phyloP scores from a whole-genome alignment of 2,329 filamentous ascomycete genomes.

The Parafenestella ontariensis region DNA sequence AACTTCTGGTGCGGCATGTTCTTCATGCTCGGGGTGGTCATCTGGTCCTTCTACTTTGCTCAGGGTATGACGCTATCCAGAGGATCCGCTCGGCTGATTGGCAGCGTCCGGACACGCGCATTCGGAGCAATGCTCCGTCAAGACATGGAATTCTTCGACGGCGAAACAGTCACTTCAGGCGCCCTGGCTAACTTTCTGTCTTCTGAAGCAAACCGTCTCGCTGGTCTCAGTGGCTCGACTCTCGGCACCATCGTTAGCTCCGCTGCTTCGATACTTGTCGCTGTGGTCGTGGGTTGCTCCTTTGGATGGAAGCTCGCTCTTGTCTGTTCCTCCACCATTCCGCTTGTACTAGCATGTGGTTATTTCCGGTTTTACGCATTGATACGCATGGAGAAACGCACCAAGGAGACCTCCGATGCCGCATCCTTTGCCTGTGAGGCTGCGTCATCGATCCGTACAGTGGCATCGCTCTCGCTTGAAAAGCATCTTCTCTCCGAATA shows the following conservation, averaged over 20 bases:
- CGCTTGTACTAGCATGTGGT: slow-evolving; percentile 78
- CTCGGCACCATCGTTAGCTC: slow-evolving; percentile 87
- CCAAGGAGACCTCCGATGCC: slow-evolving; percentile 77
- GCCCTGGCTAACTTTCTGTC: slow-evolving; percentile 74
- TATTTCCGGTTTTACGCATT: slow-evolving; percentile 90
- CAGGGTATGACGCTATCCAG: slow-evolving; percentile 65
- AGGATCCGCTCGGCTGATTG: slow-evolving; percentile 67
- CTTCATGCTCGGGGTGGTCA: slow-evolving; percentile 41
- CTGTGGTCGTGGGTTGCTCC: slow-evolving; percentile 71
- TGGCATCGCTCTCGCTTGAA: slow-evolving; percentile 91
- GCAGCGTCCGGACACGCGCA: slow-evolving; percentile 79
- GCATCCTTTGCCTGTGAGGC: slow-evolving; percentile 93
- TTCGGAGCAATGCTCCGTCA: slow-evolving; percentile 84
- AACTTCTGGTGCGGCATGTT: slow-evolving; percentile 57
- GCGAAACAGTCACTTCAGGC: slow-evolving; percentile 87
- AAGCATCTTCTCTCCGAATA: slow-evolving; percentile 79
- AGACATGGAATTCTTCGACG: slow-evolving; percentile 91
- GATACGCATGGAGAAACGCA: slow-evolving; percentile 80
- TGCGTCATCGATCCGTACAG: slow-evolving; percentile 91
- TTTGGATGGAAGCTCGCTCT: slow-evolving; percentile 90
- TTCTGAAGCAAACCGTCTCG: slow-evolving; percentile 85
- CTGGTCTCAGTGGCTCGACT: slow-evolving; percentile 86
- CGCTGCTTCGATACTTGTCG: slow-evolving; percentile 76
- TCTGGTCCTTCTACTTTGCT: slow-evolving; percentile 34
- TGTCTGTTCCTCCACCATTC: slow-evolving; percentile 80